phyloP scores from a whole-genome alignment of 2,329 filamentous ascomycete species.

The Neofusicoccum sp. region DNA sequence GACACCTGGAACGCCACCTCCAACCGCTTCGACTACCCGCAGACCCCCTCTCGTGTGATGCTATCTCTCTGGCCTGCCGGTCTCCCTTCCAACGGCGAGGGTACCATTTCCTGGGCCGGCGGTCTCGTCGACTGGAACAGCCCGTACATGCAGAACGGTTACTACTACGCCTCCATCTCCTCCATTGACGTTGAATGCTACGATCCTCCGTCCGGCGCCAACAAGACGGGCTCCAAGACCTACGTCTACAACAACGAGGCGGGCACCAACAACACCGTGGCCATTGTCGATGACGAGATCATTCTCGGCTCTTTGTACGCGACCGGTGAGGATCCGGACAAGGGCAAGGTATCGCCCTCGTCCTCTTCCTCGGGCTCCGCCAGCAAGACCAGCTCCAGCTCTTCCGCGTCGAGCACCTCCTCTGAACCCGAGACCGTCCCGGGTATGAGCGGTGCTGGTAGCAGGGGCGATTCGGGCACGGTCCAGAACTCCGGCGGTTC shows the following conservation, averaged over 20 bases:
- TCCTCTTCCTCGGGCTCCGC: constrained; percentile 30
- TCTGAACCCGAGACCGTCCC: constrained; percentile 53
- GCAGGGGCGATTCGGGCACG: constrained; percentile 36
- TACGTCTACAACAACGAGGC: constrained; percentile 71
- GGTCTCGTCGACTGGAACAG: constrained; percentile 86
- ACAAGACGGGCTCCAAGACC: constrained; percentile 60
- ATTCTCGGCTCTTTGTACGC: constrained; percentile 77
- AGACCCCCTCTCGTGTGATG: constrained; percentile 88
- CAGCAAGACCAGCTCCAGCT: constrained; percentile 23
- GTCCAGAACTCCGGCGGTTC: constrained; percentile 23
- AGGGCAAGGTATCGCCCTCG: constrained; percentile 37
- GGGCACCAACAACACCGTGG: constrained; percentile 75
- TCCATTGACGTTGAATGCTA: constrained; percentile 87
- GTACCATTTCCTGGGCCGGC: constrained; percentile 90
- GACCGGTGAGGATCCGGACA: constrained; percentile 63
- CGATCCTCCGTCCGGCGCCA: constrained; percentile 72
- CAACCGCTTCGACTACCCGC: constrained; percentile 84
- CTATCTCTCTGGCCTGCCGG: constrained; percentile 97
- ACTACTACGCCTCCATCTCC: constrained; percentile 82
- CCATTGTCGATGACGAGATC: constrained; percentile 73
- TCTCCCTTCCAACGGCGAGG: constrained; percentile 72
- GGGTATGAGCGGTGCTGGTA: constrained; percentile 57
- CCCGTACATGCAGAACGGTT: constrained; percentile 80
- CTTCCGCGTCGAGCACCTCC: constrained; percentile 17
- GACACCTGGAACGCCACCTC: constrained; percentile 85